These are phyloP conservation scores for Xylaria scruposa DNA, from an alignment of 495 filamentous ascomycete species.

Conservation along the genomic window DNA sequence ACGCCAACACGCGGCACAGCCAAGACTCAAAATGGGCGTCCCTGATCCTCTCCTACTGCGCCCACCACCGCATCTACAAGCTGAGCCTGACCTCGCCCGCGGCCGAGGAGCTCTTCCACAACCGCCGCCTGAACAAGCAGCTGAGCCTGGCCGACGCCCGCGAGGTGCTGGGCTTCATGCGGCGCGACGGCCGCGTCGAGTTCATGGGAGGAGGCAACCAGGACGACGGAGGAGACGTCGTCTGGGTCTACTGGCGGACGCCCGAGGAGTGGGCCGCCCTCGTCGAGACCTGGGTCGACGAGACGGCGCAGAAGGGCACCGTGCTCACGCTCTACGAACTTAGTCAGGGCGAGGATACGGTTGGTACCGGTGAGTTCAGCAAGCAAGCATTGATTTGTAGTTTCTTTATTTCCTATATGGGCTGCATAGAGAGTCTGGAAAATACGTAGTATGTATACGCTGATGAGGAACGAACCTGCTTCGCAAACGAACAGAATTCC, in stretches of 20 bases:
- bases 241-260: slow-evolving; percentile 56
- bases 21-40: slow-evolving; percentile 85
- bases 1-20: slow-evolving; percentile 71
- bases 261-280: slow-evolving; percentile 57
- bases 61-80: slow-evolving; percentile 72
- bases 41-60: slow-evolving; percentile 86
- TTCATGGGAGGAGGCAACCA: slow-evolving; percentile 69
- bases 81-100: slow-evolving; percentile 62
- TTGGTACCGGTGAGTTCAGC: slow-evolving; percentile 45
- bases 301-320: slow-evolving; percentile 53
- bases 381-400: neutral
- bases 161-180: slow-evolving; percentile 77
- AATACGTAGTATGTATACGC: slow-evolving; percentile 3
- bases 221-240: slow-evolving; percentile 40
- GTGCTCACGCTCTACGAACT: slow-evolving; percentile 59
- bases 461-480: slow-evolving; percentile 18
- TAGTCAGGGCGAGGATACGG: slow-evolving; percentile 50
- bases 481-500: slow-evolving; percentile 66
- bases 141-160: slow-evolving; percentile 68
- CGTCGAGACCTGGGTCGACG: slow-evolving; percentile 55
- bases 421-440: neutral
- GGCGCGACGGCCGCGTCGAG: slow-evolving; percentile 70
- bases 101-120: slow-evolving; percentile 59
- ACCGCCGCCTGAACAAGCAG: slow-evolving; percentile 57
- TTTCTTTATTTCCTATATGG: neutral